A percentile compares a stretch with the other conserved stretches of the same genome.
phyloP scores from a whole-genome alignment of 2,329 filamentous ascomycete species.

The Penicillium sp. region DNA sequence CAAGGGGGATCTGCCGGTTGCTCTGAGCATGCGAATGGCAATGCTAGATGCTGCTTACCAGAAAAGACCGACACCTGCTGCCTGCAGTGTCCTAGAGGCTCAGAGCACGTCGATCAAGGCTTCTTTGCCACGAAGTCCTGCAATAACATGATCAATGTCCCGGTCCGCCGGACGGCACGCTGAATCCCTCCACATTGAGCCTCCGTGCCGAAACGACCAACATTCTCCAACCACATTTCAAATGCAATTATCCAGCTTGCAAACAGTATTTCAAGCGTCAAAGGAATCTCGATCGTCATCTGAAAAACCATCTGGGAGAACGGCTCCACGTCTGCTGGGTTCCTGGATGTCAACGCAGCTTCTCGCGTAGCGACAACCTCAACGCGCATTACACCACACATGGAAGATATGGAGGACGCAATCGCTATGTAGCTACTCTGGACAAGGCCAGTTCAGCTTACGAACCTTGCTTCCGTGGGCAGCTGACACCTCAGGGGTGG shows the following conservation, averaged over 20 bases:
- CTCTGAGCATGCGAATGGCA: neutral
- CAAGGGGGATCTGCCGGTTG: neutral
- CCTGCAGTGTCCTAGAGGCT: neutral
- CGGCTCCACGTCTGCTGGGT: neutral
- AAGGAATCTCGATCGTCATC: neutral
- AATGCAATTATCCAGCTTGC: neutral
- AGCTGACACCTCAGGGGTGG: neutral
- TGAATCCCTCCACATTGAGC: neutral
- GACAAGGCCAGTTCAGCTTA: neutral
- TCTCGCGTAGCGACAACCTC: neutral
- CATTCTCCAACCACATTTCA: neutral
- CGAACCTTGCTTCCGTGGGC: neutral
- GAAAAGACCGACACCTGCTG: neutral
- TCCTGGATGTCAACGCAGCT: neutral
- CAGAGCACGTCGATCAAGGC: neutral
- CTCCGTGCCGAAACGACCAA: neutral
- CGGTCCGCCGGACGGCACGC: neutral
- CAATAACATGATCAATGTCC: neutral
- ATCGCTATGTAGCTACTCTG: constrained; percentile 3
- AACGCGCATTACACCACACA: neutral
- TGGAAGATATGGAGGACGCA: neutral
- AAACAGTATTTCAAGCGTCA: neutral
- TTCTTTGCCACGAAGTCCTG: neutral
- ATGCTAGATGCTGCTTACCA: neutral
- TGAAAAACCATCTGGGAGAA: neutral